Evolutionary conservation across 2,329 filamentous ascomycete species (phyloP), one percentile per base, ranked within the genome.

Genomic region (Ophiostoma sp.): DNA sequence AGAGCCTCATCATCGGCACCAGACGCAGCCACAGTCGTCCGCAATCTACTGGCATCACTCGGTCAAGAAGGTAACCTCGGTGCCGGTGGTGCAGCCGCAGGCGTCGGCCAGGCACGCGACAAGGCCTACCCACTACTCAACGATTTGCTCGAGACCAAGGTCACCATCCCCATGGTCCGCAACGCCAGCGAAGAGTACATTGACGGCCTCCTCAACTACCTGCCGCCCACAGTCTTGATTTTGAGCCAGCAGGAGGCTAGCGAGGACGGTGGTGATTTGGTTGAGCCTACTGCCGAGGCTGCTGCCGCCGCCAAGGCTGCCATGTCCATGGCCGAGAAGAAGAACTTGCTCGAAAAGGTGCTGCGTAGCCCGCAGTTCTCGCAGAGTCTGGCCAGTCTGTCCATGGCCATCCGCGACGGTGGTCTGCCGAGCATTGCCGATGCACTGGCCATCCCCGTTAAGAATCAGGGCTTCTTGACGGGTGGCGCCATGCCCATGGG

Each of bases 381-480:
- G 75, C 96, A 98, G 81, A 95, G 93, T 77, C 83, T 98, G 52
- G 89, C 90, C 0, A 96, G 92, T 80, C 84, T 99, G 77, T 97
- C 94, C 0, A 90, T 94, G 82, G 96, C 96, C 15, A 85, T 99
- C 72, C 87, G 94, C 73, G 95, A 98, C 78, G 96, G 96, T 15
- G 96, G 95, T 0, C 83, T 99, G 73, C 95, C 95, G 4, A 97
- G 91, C 78, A 92, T 99, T 76, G 92, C 94, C 7, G 94, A 97
- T 78, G 95, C 95, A 3, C 84, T 99, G 52, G 89, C 90, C 7
- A 88, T 98, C 74, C 89, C 90, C 77, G 89, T 99, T 25, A 88
- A 92, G 79, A 94, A 97, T 80, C 92, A 92, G n/a, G 95, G 95
- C 3, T 92, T 93, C 76, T 87, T 97, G 79, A 87, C 87, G 75